Evolutionary conservation across 495 filamentous ascomycete genomes (phyloP).

Genomic region (Neurospora sp.): DNA sequence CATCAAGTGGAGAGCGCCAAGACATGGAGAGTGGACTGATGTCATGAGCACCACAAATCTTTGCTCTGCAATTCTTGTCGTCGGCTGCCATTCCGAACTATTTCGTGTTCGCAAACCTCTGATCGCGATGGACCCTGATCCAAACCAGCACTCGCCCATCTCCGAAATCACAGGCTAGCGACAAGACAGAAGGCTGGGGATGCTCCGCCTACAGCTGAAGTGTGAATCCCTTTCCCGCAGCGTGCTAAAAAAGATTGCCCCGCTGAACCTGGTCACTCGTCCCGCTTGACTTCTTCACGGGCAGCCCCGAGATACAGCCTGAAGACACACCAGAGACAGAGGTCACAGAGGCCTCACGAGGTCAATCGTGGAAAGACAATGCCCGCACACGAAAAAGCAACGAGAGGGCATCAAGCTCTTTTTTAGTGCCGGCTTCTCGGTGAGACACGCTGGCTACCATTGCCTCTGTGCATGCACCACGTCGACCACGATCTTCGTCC

Average conservation of each 20-base stretch:
- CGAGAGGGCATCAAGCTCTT: neutral
- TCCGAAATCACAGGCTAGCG: neutral
- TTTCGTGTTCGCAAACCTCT: neutral
- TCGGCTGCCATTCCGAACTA: neutral
- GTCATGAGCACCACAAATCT: neutral
- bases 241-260: neutral
- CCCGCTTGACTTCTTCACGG: neutral
- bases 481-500: neutral
- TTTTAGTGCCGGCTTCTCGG: neutral
- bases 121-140: neutral
- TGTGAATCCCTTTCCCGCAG: neutral
- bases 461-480: neutral
- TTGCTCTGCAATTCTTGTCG: neutral
- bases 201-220: neutral
- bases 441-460: neutral
- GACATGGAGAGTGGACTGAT: neutral
- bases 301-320: neutral
- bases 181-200: neutral
- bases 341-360: neutral
- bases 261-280: neutral
- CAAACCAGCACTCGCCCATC: neutral
- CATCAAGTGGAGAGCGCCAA: neutral
- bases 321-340: neutral
- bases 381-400: neutral
- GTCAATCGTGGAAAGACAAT: neutral